Evolutionary conservation across 176 grass and related monocot species (phyloP), one percentile per base, ranked within the genome.

Genomic region (Cenchrus fungigraminus): DNA sequence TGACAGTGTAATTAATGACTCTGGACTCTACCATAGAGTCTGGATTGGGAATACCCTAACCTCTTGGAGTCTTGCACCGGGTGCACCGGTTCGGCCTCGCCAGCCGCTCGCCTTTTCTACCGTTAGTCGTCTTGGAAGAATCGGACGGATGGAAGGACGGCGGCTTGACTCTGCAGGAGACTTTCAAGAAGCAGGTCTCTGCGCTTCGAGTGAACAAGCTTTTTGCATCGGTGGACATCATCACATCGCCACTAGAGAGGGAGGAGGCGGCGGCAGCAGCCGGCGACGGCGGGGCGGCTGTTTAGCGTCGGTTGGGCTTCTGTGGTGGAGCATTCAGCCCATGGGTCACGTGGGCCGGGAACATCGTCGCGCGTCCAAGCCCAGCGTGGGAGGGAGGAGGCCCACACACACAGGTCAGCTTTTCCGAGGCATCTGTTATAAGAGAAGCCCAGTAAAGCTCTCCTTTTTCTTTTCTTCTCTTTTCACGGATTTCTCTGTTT

Each of bases 111-210:
- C 4, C 16, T 12, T 47, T 72, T 88, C 87, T 42, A 56, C 67
- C 67, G 65, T 79, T 88, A 73, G 74, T 88, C 87, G 15, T 32
- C 51, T 57, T 6, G 55, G 73, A 83, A 76, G 28, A 60, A 83
- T 54, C 73, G 61, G n/a, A 9, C 29, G 20, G 37, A 11, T 4
- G 55, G 50, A 47, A 53, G 50, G 73, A 47, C 46, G 32, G 56
- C 25, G 46, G 49, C 28, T 52, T 67, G 25, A 53, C 78, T 65
- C 59, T 1, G 67, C 40, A 42, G 50, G 73, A 76, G 59, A 31
- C 77, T 76, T 58, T 17, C 0, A 3, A 20, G 77, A 65, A 65
- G 46, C 77, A 9, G 14, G 51, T 22, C 3, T 29, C 47, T 15
- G 28, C 43, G 63, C 6, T 9, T 17, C 51, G 32, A 45, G 54